These are phyloP conservation scores for Paxillus involutus DNA, from an alignment of 768 basidiomycete genomes.

Conservation along the genomic window DNA sequence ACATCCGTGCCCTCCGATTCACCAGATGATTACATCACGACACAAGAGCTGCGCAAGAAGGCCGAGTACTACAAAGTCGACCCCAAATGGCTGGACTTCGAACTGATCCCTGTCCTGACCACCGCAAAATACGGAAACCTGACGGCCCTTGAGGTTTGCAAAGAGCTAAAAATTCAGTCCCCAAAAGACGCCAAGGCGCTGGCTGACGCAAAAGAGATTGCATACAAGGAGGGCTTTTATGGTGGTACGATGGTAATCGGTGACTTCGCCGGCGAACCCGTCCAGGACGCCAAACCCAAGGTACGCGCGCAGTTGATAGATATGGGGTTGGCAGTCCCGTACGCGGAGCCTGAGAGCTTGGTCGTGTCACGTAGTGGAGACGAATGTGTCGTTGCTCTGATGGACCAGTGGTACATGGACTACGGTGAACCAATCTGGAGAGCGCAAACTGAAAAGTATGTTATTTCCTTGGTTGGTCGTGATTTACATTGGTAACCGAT, in stretches of 20 bases:
- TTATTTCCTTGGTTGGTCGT: conserved; percentile 10
- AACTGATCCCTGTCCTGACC: conserved; percentile 83
- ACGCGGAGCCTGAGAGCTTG: conserved; percentile 93
- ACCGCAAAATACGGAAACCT: conserved; percentile 94
- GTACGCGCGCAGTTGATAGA: conserved; percentile 84
- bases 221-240: conserved; percentile 99
- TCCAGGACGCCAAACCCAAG: conserved; percentile 90
- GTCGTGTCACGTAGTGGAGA: conserved; percentile 91
- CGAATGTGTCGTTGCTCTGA: conserved; percentile 96
- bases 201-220: conserved; percentile 94
- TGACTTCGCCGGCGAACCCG: conserved; percentile 84
- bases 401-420: conserved; percentile 99
- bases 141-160: conserved; percentile 79
- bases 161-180: conserved; percentile 91
- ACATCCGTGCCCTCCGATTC: conserved; percentile 98
- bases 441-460: conserved; percentile 77
- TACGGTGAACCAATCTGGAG: conserved; percentile 95
- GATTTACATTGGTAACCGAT: conserved; percentile 4
- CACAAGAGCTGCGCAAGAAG: conserved; percentile 93
- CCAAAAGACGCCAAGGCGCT: conserved; percentile 93
- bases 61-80: conserved; percentile 95
- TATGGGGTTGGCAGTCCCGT: conserved; percentile 76
- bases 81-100: conserved; percentile 79
- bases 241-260: conserved; percentile 89
- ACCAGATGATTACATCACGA: conserved; percentile 91